A percentile compares a stretch with the other conserved stretches of the same genome.
phyloP scores from a whole-genome alignment of 2,329 filamentous ascomycete genomes.

The Beauveria sp. region DNA sequence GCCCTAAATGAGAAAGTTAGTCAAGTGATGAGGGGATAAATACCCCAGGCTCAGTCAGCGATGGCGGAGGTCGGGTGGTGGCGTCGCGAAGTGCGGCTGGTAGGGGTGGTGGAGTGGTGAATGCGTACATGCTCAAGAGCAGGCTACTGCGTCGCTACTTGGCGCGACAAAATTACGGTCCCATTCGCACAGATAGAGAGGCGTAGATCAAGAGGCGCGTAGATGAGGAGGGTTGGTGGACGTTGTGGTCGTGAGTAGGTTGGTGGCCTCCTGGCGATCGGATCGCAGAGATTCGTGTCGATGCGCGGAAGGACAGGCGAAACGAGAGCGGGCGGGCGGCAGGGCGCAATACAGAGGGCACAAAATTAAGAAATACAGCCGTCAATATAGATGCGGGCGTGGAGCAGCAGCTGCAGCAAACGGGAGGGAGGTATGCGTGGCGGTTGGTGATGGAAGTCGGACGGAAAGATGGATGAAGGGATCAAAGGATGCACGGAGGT shows the following conservation, averaged over 20 bases:
- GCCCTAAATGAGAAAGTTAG: constrained; percentile 28
- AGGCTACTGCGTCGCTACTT: constrained; percentile 15
- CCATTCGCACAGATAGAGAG: constrained; percentile 15
- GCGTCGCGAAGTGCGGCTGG: neutral
- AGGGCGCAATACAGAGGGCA: neutral
- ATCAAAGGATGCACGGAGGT: constrained; percentile 8
- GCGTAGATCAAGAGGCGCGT: neutral
- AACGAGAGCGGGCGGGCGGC: neutral
- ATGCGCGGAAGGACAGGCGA: neutral
- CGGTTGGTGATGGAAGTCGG: neutral
- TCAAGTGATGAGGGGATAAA: neutral
- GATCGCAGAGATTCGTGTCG: constrained; percentile 11
- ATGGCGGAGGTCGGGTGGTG: neutral
- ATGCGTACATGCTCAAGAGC: constrained; percentile 19
- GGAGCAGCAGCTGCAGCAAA: neutral
- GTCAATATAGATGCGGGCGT: neutral
- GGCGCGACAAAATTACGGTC: constrained; percentile 14
- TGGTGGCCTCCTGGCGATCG: constrained; percentile 6
- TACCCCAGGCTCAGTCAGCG: neutral
- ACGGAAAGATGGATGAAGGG: constrained; percentile 7
- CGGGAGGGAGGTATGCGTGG: neutral
- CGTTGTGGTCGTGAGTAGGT: neutral
- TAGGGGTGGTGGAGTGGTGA: neutral
- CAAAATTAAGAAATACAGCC: neutral
- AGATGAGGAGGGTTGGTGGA: neutral